Conservation (phyloP, 2,329 filamentous ascomycete genomes). For the Fusarium sp. region DNA sequence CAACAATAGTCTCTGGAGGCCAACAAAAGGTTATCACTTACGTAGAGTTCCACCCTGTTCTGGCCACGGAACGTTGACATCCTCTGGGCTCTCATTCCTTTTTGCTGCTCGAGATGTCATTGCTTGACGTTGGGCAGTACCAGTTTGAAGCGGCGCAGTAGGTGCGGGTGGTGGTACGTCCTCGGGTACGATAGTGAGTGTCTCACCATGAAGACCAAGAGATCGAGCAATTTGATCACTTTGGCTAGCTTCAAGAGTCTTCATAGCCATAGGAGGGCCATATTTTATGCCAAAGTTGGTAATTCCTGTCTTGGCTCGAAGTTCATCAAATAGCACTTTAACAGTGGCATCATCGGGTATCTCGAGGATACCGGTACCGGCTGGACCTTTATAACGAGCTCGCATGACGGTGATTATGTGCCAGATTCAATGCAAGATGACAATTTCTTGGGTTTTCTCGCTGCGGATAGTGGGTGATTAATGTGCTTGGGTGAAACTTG, state of each 20-base stretch:
- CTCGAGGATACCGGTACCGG: conserved; percentile 75
- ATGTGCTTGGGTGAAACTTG: background rate
- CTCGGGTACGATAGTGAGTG: conserved; percentile 59
- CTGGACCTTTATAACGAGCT: conserved; percentile 78
- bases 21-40: conserved; percentile 37
- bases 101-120: background rate
- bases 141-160: conserved; percentile 1
- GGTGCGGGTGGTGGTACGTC: conserved; percentile 43
- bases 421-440: background rate
- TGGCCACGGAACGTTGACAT: conserved; percentile 58
- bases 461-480: background rate
- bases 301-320: conserved; percentile 72
- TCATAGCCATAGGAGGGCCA: conserved; percentile 76
- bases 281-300: conserved; percentile 80
- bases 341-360: conserved; percentile 76
- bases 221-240: conserved; percentile 58
- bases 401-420: conserved; percentile 62
- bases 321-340: conserved; percentile 66
- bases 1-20: background rate
- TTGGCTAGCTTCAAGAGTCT: conserved; percentile 70
- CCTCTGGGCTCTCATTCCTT: conserved; percentile 39
- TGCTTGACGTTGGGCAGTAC: background rate
- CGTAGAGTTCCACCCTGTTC: conserved; percentile 62
- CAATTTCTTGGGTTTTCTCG: background rate
- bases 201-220: conserved; percentile 60